Percentiles rank a stretch among this genome's conserved stretches.
These are phyloP conservation scores for Dactylellina cionopaga DNA, from an alignment of 2,329 filamentous ascomycete genomes.

Conservation along the genomic window DNA sequence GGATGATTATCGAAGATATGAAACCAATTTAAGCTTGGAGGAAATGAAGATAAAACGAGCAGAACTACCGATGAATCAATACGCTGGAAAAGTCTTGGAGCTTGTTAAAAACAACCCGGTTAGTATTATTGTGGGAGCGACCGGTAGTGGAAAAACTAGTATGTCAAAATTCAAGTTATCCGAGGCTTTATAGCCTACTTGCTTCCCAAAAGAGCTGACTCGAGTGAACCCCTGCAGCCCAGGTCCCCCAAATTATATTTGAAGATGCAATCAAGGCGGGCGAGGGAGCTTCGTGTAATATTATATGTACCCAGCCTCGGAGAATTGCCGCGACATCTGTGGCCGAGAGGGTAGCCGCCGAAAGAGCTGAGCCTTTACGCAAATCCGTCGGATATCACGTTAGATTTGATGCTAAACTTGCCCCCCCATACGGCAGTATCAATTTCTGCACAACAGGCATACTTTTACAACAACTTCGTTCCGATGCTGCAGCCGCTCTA, in stretches of 20 bases:
- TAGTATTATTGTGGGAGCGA: slow-evolving; percentile 64
- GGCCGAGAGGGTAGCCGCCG: slow-evolving; percentile 63
- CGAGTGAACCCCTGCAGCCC: slow-evolving; percentile 60
- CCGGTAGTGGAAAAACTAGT: slow-evolving; percentile 64
- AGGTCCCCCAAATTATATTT: slow-evolving; percentile 67
- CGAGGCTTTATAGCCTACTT: not conserved
- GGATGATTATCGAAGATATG: slow-evolving; percentile 54
- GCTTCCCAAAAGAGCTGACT: not conserved
- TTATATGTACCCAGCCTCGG: slow-evolving; percentile 66
- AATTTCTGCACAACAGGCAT: slow-evolving; percentile 67
- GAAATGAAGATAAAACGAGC: slow-evolving; percentile 58
- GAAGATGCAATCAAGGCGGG: slow-evolving; percentile 63
- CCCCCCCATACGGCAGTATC: slow-evolving; percentile 61
- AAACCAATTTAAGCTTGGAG: slow-evolving; percentile 54
- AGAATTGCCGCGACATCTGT: slow-evolving; percentile 65
- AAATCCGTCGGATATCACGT: slow-evolving; percentile 64
- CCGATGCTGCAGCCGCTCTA: slow-evolving; percentile 60
- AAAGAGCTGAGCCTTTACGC: slow-evolving; percentile 62
- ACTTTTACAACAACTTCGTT: slow-evolving; percentile 63
- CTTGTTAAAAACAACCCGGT: slow-evolving; percentile 61
- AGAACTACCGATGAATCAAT: slow-evolving; percentile 62
- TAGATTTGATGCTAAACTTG: slow-evolving; percentile 61
- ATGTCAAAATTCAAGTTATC: slow-evolving; percentile 24
- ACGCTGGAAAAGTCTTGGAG: slow-evolving; percentile 59
- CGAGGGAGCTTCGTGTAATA: slow-evolving; percentile 63